These are phyloP conservation scores for Diaporthe sp. DNA, from an alignment of 2,329 filamentous ascomycete species.

Conservation along the genomic window DNA sequence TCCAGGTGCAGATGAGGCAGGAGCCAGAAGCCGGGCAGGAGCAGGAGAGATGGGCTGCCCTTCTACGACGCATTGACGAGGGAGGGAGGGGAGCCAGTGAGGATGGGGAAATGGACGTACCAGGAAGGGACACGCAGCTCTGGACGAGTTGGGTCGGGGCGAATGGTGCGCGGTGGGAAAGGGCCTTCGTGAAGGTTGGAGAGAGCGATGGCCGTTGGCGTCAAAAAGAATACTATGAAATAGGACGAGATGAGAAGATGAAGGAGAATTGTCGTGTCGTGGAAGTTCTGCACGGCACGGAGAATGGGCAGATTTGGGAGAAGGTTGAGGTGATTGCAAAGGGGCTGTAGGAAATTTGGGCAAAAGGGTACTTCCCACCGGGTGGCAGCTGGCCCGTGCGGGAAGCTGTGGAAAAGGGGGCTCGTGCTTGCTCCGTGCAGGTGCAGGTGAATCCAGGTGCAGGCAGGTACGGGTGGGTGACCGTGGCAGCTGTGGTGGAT, in stretches of 20 bases:
- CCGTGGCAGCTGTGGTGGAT: not conserved
- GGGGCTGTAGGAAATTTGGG: constrained; percentile 34
- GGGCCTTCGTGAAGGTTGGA: constrained; percentile 33
- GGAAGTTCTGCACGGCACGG: constrained; percentile 39
- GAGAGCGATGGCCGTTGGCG: constrained; percentile 34
- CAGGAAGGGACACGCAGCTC: constrained; percentile 43
- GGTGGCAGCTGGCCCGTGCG: constrained; percentile 28
- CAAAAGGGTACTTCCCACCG: constrained; percentile 30
- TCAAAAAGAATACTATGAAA: constrained; percentile 37
- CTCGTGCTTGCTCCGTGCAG: constrained; percentile 30
- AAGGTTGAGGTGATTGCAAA: constrained; percentile 36
- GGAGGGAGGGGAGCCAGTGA: constrained; percentile 10
- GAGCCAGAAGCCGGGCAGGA: constrained; percentile 6
- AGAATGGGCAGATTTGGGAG: constrained; percentile 39
- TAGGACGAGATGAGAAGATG: constrained; percentile 38
- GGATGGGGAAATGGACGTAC: constrained; percentile 34
- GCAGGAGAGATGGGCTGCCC: constrained; percentile 9
- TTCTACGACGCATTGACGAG: constrained; percentile 16
- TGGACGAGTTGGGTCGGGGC: constrained; percentile 34
- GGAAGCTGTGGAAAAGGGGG: constrained; percentile 35
- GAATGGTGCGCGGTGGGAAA: constrained; percentile 19
- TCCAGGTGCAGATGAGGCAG: not conserved
- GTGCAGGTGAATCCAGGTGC: not conserved
- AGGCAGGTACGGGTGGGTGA: not conserved
- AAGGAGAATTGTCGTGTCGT: constrained; percentile 40